Conservation (phyloP, 352 stramenopile genomes). For the Phytophthora aleatoria region DNA sequence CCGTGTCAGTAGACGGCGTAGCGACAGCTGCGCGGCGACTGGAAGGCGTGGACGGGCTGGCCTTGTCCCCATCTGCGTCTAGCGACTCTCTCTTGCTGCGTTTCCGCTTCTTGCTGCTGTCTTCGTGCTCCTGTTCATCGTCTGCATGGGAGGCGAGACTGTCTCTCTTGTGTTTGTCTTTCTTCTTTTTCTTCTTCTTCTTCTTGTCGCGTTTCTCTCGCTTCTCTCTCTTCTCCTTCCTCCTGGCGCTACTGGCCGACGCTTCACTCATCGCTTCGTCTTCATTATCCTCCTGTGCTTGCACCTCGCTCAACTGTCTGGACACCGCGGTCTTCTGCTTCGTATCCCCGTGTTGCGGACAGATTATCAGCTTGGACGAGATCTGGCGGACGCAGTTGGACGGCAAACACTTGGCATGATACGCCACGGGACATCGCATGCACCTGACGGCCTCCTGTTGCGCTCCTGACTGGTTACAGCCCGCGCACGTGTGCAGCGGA, state of each 20-base stretch:
- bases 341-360: conserved; percentile 53
- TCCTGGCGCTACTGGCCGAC: conserved; percentile 43
- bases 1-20: conserved; percentile 5
- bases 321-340: conserved; percentile 3
- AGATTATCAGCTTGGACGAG: conserved; percentile 78
- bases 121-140: conserved; percentile 28
- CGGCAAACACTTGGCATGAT: conserved; percentile 80
- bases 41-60: conserved; percentile 13
- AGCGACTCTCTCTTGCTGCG: conserved; percentile 33
- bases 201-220: conserved; percentile 61
- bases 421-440: conserved; percentile 79
- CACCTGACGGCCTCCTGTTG: conserved; percentile 85
- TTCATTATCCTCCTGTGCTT: conserved; percentile 33
- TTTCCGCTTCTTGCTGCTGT: conserved; percentile 29
- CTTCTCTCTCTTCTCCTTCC: conserved; percentile 62
- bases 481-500: conserved; percentile 80
- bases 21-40: background rate
- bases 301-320: conserved; percentile 15
- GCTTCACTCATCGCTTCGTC: conserved; percentile 45
- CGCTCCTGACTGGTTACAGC: conserved; percentile 74
- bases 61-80: conserved; percentile 18
- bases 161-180: conserved; percentile 43
- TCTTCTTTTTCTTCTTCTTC: conserved; percentile 53
- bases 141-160: conserved; percentile 26
- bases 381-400: conserved; percentile 53